phyloP scores from a whole-genome alignment of 805 yeast species.

The Blastobotrys peoriensis region DNA sequence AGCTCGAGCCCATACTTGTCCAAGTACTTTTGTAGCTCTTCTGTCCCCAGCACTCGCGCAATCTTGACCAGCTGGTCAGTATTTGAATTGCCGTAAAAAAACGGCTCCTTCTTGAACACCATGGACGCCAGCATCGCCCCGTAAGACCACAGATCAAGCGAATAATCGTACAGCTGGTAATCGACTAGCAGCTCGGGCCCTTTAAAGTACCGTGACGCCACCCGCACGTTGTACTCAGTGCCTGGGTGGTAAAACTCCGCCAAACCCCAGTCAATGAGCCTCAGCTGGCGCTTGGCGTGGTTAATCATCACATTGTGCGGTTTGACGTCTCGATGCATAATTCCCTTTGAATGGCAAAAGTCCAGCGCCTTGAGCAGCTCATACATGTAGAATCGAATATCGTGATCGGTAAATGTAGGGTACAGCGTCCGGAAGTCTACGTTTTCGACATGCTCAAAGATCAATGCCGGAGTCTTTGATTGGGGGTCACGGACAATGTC shows the following conservation, averaged over 20 bases:
- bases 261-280: slow-evolving; percentile 90
- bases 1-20: slow-evolving; percentile 62
- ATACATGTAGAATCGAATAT: slow-evolving; percentile 76
- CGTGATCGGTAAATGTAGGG: slow-evolving; percentile 68
- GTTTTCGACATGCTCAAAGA: slow-evolving; percentile 80
- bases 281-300: slow-evolving; percentile 51
- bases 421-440: slow-evolving; percentile 81
- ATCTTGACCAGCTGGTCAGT: slow-evolving; percentile 89
- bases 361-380: slow-evolving; percentile 79
- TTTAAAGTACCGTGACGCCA: slow-evolving; percentile 85
- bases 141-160: slow-evolving; percentile 83
- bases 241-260: slow-evolving; percentile 92
- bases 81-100: slow-evolving; percentile 86
- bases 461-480: slow-evolving; percentile 72
- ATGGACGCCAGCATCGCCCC: slow-evolving; percentile 91
- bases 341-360: slow-evolving; percentile 88
- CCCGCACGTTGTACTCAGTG: slow-evolving; percentile 84
- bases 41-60: slow-evolving; percentile 81
- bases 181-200: slow-evolving; percentile 88
- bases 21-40: slow-evolving; percentile 60
- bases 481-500: slow-evolving; percentile 82
- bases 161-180: slow-evolving; percentile 77
- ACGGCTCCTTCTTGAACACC: slow-evolving; percentile 83
- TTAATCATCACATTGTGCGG: slow-evolving; percentile 95
- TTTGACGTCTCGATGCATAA: slow-evolving; percentile 90